Base-by-base conservation (phyloP, 2,329 filamentous ascomycete species). In the Botrytis hyacinthi region DNA sequence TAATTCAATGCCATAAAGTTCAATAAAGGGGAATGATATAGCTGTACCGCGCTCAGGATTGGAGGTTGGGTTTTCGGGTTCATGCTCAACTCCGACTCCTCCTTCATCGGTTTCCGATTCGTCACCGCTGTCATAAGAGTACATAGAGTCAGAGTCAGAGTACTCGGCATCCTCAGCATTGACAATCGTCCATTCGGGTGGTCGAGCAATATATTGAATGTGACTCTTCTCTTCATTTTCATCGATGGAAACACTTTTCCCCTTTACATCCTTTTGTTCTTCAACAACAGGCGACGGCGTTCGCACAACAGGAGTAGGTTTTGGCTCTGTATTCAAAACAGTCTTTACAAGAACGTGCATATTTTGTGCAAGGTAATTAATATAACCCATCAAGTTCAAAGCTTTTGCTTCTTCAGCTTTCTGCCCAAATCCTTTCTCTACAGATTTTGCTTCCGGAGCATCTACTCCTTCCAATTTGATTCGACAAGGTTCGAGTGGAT, bases 1-100 rank as follows among this genome's bases (percentile, higher is more conserved):
- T 3, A 96, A 83, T 79, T 96, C 93, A 74, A 96, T 91, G 54
- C 91, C 89, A 79, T 93, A 87, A 2, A 97, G 87, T 78, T 95
- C 92, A 73, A 96, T 84, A 40, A 87, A 90, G 0, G 94, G 93
- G 78, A 96, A 94, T 0, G 91, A 93, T 12, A 97, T 85, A 71
- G 92, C 89, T n/a, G 93, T 92, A 37, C 93, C 93, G 71, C 87
- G 85, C 78, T 94, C 92, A n/a, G 77, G 74, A 62, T 79, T 79
- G 4, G 78, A 74, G 6, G 76, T 54, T 57, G 73, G 51, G 26
- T 69, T 59, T 29, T 74, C 82, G 16, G 37, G 35, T 54, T 82
- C 84, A 5, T 83, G 82, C 40, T 80, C 80, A 5, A 86, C 76
- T 37, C 80, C 77, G 3, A 80, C 86, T 44, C 85, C 87, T 8